Evolutionary conservation across 1,139 yeast genomes (phyloP).

Genomic region (Trichomonascaceae sp.): DNA sequence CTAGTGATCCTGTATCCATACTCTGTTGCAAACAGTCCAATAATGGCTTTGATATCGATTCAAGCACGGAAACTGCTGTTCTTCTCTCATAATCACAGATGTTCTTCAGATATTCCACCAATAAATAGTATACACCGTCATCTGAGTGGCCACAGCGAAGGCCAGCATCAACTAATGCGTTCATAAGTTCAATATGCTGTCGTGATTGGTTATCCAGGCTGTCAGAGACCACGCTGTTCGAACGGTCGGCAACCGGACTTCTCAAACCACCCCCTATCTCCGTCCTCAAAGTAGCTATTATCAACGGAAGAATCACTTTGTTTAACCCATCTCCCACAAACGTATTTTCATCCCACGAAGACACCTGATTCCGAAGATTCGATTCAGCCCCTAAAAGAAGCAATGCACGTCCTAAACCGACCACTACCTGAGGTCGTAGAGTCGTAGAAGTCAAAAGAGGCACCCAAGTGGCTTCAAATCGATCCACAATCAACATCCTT

Average conservation of each 20-base stretch:
- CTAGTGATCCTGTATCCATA: not conserved
- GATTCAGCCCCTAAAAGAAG: slow-evolving; percentile 17
- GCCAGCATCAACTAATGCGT: not conserved
- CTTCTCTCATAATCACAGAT: not conserved
- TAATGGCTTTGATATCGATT: not conserved
- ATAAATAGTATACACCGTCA: not conserved
- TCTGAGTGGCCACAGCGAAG: not conserved
- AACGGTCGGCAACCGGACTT: not conserved
- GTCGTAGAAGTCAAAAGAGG: slow-evolving; percentile 16
- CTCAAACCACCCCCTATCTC: not conserved
- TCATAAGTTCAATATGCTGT: not conserved
- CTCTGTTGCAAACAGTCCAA: not conserved
- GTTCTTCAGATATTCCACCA: not conserved
- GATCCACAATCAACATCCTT: slow-evolving; percentile 17
- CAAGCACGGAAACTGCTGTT: not conserved
- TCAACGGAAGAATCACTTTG: slow-evolving; percentile 12
- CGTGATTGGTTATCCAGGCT: no score
- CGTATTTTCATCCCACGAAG: slow-evolving; percentile 10
- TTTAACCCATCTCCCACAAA: slow-evolving; percentile 14
- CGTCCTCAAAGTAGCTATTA: slow-evolving; percentile 1
- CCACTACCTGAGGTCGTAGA: slow-evolving; percentile 13
- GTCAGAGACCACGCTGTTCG: no score
- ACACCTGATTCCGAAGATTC: slow-evolving; percentile 7
- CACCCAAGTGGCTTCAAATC: slow-evolving; percentile 20
- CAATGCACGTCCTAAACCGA: slow-evolving; percentile 18